Evolutionary conservation across 1,284 basidiomycete genomes (phyloP).

Genomic region (Taiwanofungus camphoratus): DNA sequence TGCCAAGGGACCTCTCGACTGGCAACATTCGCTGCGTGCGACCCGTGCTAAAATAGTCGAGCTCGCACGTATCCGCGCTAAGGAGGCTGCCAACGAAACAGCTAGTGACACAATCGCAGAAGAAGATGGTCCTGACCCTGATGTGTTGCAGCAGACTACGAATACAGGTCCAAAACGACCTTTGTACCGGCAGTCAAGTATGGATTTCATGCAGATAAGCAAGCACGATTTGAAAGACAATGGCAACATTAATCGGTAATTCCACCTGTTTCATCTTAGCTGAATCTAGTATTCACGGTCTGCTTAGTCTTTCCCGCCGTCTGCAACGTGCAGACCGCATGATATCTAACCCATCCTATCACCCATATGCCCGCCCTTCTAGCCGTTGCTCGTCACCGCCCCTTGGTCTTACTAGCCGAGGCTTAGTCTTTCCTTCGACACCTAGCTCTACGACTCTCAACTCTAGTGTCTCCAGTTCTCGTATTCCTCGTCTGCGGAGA

Average conservation of each 20-base stretch:
- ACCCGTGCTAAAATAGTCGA: slow-evolving; percentile 77
- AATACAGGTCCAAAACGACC: slow-evolving; percentile 45
- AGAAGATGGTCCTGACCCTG: slow-evolving; percentile 30
- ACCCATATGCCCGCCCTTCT: slow-evolving; percentile 51
- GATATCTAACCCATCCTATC: slow-evolving; percentile 45
- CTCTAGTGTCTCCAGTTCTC: slow-evolving; percentile 34
- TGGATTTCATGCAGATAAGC: slow-evolving; percentile 66
- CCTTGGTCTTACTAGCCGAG: slow-evolving; percentile 16
- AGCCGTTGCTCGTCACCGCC: slow-evolving; percentile 23
- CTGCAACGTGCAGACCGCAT: slow-evolving; percentile 60
- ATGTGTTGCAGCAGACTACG: slow-evolving; percentile 37
- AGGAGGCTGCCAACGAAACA: slow-evolving; percentile 39
- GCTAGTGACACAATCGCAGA: slow-evolving; percentile 34
- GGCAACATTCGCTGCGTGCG: slow-evolving; percentile 74
- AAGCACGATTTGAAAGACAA: slow-evolving; percentile 44
- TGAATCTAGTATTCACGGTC: slow-evolving; percentile 7
- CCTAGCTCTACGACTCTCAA: slow-evolving; percentile 64
- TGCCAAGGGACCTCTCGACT: slow-evolving; percentile 66
- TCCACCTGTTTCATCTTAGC: slow-evolving; percentile 10
- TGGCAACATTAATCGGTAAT: slow-evolving; percentile 56
- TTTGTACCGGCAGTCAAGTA: slow-evolving; percentile 73
- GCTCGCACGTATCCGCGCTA: slow-evolving; percentile 56
- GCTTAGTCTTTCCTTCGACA: slow-evolving; percentile 45
- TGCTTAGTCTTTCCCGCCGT: slow-evolving; percentile 55
- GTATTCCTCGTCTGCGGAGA: slow-evolving; percentile 28